Evolutionary conservation across 495 filamentous ascomycete genomes (phyloP).

Genomic region (Hyphodiscus hymeniophilus): DNA sequence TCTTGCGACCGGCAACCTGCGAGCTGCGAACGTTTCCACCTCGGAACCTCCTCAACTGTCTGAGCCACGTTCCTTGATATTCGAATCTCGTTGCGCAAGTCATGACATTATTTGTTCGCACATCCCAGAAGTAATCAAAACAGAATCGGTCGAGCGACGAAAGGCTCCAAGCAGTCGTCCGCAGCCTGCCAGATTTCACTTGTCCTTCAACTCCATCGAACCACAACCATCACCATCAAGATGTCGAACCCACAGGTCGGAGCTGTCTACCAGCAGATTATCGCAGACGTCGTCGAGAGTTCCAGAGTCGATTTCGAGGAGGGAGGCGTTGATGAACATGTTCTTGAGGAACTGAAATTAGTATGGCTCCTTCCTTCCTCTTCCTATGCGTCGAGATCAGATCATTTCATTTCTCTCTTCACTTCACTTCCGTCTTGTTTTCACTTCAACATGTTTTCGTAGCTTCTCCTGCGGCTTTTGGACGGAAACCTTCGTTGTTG

Average conservation of each 20-base stretch:
- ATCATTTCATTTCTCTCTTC: constrained; percentile 1
- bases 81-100: neutral
- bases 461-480: neutral
- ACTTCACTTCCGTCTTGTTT: neutral
- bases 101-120: neutral
- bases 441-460: neutral
- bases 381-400: neutral
- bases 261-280: constrained; percentile 77
- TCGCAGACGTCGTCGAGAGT: constrained; percentile 79
- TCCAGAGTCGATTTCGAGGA: constrained; percentile 96
- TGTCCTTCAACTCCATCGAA: neutral
- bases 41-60: neutral
- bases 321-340: constrained; percentile 78
- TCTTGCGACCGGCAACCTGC: neutral
- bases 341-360: constrained; percentile 73
- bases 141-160: neutral
- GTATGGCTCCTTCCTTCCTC: constrained; percentile 51
- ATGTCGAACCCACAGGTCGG: constrained; percentile 57
- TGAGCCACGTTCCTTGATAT: neutral
- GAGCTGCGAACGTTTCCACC: neutral
- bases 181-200: too few relatives aligned
- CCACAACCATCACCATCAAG: constrained; percentile 3
- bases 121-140: neutral
- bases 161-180: too few relatives aligned
- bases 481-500: constrained; percentile 2